A percentile compares a stretch with the other conserved stretches of the same genome.
phyloP scores from a whole-genome alignment of 768 basidiomycete genomes.

The Suillus occidentalis region DNA sequence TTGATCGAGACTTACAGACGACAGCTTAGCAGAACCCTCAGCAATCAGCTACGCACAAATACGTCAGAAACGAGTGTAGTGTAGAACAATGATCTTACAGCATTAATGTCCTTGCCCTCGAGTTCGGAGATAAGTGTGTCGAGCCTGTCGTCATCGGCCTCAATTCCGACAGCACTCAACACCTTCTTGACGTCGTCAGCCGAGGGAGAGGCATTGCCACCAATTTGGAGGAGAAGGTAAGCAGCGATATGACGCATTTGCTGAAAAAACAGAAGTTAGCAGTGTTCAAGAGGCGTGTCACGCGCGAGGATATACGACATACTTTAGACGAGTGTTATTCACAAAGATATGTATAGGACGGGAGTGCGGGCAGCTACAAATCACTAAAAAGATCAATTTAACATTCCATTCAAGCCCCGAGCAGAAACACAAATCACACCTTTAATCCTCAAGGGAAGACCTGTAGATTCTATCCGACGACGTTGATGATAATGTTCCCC shows the following conservation, averaged over 20 bases:
- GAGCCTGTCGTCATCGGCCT: constrained; percentile 81
- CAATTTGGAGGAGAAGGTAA: constrained; percentile 94
- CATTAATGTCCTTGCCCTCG: constrained; percentile 83
- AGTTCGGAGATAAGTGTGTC: constrained; percentile 86
- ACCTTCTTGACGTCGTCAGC: constrained; percentile 87
- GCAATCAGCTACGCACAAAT: constrained; percentile 68
- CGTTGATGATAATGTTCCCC: constrained; percentile 31
- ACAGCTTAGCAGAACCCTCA: constrained; percentile 89
- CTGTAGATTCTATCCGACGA: constrained; percentile 88
- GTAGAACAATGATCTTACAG: constrained; percentile 43
- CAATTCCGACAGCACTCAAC: constrained; percentile 83
- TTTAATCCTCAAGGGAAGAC: constrained; percentile 94
- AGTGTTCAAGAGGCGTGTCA: background rate
- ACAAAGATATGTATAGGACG: constrained; percentile 22
- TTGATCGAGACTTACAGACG: constrained; percentile 64
- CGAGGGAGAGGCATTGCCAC: constrained; percentile 87
- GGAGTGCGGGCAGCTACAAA: constrained; percentile 84
- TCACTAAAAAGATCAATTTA: constrained; percentile 50
- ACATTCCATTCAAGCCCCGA: background rate
- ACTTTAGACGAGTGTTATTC: constrained; percentile 43
- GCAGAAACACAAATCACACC: constrained; percentile 29
- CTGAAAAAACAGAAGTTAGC: constrained; percentile 1
- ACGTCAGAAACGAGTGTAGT: background rate
- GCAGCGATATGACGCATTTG: constrained; percentile 94
- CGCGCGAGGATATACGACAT: constrained; percentile 15